A percentile compares a stretch with the other conserved stretches of the same genome.
Conservation (phyloP, 805 yeast genomes). For the Ogataea dorogensis region DNA sequence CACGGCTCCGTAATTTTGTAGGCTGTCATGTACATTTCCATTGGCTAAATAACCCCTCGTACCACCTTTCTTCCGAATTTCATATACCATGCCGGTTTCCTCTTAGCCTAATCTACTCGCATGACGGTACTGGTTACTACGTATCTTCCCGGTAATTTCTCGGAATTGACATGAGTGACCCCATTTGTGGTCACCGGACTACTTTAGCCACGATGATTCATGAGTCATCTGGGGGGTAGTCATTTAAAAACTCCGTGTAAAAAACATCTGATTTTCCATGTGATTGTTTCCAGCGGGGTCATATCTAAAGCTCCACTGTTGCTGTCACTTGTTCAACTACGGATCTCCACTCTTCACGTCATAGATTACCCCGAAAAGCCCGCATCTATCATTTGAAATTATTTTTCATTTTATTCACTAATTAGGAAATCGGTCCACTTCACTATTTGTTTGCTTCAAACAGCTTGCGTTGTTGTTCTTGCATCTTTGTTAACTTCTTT, state of each 20-base stretch:
- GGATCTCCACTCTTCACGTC: too few species aligned
- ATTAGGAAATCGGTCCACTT: background rate
- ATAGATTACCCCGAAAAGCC: background rate
- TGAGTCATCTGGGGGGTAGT: slow-evolving; percentile 9
- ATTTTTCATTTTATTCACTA: background rate
- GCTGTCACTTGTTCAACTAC: too few species aligned
- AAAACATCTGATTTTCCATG: too few species aligned
- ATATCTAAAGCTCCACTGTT: too few species aligned
- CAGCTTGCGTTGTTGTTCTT: slow-evolving; percentile 78
- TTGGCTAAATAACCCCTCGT: slow-evolving; percentile 3
- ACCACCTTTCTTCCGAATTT: slow-evolving; percentile 2
- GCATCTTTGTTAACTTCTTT: slow-evolving; percentile 78
- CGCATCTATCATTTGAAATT: background rate
- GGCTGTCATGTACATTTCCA: slow-evolving; percentile 3
- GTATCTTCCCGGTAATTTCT: background rate
- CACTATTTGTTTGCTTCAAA: slow-evolving; percentile 53
- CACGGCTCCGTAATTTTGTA: slow-evolving; percentile 4
- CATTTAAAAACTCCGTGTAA: too few species aligned
- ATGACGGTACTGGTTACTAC: slow-evolving; percentile 4
- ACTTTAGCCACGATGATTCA: slow-evolving; percentile 5
- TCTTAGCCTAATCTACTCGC: slow-evolving; percentile 3
- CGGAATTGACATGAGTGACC: slow-evolving; percentile 3
- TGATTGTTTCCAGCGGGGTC: too few species aligned
- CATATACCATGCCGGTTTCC: background rate
- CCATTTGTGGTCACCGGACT: slow-evolving; percentile 2